These are phyloP conservation scores for Populus trichocarpa DNA, from an alignment of 441 rosid species.

Conservation along the genomic window DNA sequence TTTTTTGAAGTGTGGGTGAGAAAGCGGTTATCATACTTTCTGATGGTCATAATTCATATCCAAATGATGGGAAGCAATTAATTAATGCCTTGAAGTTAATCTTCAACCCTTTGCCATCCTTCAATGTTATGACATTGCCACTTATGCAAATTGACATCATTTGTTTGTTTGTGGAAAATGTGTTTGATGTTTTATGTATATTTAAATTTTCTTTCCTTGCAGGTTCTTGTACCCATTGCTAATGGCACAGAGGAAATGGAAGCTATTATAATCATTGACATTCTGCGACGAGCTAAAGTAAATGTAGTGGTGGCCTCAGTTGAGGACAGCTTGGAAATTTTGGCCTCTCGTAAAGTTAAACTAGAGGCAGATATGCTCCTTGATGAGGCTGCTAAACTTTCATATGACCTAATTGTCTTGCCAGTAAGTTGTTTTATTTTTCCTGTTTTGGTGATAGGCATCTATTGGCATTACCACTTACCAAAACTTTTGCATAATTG, in stretches of 20 bases:
- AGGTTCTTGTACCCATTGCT: conserved; percentile 91
- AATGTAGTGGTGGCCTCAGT: conserved; percentile 86
- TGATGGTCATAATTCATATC: background rate
- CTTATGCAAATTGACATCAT: too few relatives aligned
- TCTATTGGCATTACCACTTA: background rate
- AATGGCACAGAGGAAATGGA: conserved; percentile 97
- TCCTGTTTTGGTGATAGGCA: background rate
- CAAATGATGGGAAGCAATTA: background rate
- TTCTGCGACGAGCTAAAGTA: conserved; percentile 81
- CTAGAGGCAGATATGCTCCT: conserved; percentile 81
- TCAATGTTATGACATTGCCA: background rate
- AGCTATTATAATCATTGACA: conserved; percentile 73
- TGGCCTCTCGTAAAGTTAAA: conserved; percentile 85
- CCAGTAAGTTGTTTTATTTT: conserved; percentile 43
- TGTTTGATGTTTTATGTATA: background rate
- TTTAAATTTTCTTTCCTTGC: conserved; percentile 16
- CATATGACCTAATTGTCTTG: conserved; percentile 80
- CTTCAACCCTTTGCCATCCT: background rate
- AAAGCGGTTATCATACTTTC: background rate
- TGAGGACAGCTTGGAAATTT: conserved; percentile 64
- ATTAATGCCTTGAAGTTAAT: background rate
- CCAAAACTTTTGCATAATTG: background rate
- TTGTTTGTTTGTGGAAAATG: background rate
- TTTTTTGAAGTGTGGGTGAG: background rate
- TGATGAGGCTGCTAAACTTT: conserved; percentile 68